Base-by-base conservation (phyloP, 495 filamentous ascomycete genomes). In the Pyronema domesticum region DNA sequence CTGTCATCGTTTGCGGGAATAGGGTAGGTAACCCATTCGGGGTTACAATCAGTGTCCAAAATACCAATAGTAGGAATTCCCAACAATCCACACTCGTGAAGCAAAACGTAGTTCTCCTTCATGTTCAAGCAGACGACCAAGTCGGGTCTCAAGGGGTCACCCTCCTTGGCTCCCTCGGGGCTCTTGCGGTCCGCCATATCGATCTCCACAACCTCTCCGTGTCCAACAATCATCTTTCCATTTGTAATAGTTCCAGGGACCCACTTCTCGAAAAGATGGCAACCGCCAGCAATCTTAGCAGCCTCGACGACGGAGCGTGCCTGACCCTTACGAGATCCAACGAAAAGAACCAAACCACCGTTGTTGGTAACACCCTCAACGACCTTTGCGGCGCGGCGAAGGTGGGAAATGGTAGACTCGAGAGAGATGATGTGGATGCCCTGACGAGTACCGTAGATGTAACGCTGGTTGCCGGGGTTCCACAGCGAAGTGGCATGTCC, bases 1-100 rank as follows among this genome's bases (percentile, higher is more conserved):
- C 80, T 84, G 69, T 99, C 91, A 63, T 99, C 91, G 65, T 99
- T 99, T 15, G 86, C 83, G 5, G 91, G 91, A 59, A 99, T 95
- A 3, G 86, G 85, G 68, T 99, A 99, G 6, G 91, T 99, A 34
- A 96, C 86, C 74, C 85, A 86, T 1, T 85, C 86, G 3, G 91
- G 86, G 69, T 99, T 79, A 6, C 83, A 80, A 69, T 99, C 82
- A 0, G 91, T 95, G 71, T 99, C 91, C 50, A 96, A 80, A 42
- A 99, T 72, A 15, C 88, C 91, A 63, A 99, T 87, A 0, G 93
- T 99, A 7, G 91, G 91, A 52, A 99, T 82, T 64, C 81, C 84
- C 61, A 84, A 82, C 55, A 86, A 61, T 3, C 81, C 86, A 65
- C 89, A 95, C 71, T 99, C 91, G 64, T 94, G 84, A 66, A 99